A percentile compares a stretch with the other conserved stretches of the same genome.
phyloP scores from a whole-genome alignment of 768 basidiomycete species.

The Mycena maculata region DNA sequence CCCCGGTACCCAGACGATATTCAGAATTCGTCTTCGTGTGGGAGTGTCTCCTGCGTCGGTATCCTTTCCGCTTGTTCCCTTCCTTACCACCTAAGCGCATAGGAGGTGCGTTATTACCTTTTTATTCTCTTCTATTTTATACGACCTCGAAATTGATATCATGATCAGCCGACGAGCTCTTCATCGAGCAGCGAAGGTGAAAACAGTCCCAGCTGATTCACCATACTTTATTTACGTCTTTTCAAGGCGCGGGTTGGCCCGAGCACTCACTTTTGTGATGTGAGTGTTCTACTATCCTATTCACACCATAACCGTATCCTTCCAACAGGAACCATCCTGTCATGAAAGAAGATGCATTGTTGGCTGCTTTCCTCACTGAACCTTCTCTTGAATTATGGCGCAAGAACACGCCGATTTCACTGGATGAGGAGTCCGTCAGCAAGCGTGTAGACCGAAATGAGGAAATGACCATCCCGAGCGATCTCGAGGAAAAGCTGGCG shows the following conservation, averaged over 20 bases:
- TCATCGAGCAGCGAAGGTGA: conserved; percentile 90
- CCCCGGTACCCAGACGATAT: conserved; percentile 85
- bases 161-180: conserved; percentile 81
- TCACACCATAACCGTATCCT: not conserved
- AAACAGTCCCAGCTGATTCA: not conserved
- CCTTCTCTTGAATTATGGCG: conserved; percentile 90
- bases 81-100: conserved; percentile 92
- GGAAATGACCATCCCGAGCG: conserved; percentile 93
- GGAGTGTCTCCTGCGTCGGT: conserved; percentile 86
- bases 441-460: conserved; percentile 84
- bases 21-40: conserved; percentile 93
- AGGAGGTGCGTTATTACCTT: conserved; percentile 69
- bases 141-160: not conserved
- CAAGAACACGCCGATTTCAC: conserved; percentile 76
- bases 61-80: conserved; percentile 93
- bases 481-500: conserved; percentile 91
- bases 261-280: conserved; percentile 86
- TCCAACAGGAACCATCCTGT: conserved; percentile 87
- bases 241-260: conserved; percentile 78
- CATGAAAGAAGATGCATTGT: conserved; percentile 86
- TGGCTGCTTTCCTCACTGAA: conserved; percentile 85
- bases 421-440: conserved; percentile 89
- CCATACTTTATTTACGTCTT: conserved; percentile 10
- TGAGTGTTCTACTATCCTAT: conserved; percentile 47
- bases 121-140: not conserved